Evolutionary conservation across 768 basidiomycete genomes (phyloP), one percentile per base, ranked within the genome.

Genomic region (Trametes cubensis): DNA sequence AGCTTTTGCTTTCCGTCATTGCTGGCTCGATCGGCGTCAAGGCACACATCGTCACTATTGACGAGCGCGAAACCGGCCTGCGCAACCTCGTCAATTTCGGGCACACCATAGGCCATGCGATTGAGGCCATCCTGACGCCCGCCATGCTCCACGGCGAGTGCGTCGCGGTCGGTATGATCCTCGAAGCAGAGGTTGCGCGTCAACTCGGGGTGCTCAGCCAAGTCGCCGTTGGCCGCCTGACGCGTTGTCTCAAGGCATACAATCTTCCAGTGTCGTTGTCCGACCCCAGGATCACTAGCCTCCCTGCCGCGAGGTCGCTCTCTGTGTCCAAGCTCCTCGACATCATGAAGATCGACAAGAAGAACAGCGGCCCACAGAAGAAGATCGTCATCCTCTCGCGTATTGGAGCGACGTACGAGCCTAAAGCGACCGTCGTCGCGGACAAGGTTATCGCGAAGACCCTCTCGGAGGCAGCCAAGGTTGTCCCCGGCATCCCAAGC

Each of bases 81-180:
- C 92, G 97, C 65, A 98, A 98, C 79, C 87, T 99, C 56, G 96
- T 99, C 80, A 99, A 99, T 77, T 98, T 98, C 71, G 97, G 97
- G 1, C 97, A 99, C 75, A 94, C 91, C 45, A 95, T 99, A 69
- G 97, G 97, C 0, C 97, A 99, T 77, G 97, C 96, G 17, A 95
- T 98, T 70, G 97, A 99, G 77, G 97, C 95, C 8, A 86, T 98
- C 41, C 79, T 98, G 58, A 96, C 96, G 0, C 96, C 96, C 20
- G 83, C 88, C 17, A 90, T 98, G 64, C 85, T 99, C 13, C 97
- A 99, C 68, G 97, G 97, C 45, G 97, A 99, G 75, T 98, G 96
- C 68, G 88, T 99, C 70, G 86, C 89, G 59, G 83, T 98, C 26
- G 97, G 97, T 4, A 98, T 98, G 89, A 89, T 98, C 58, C 85